A percentile compares a stretch with the other conserved stretches of the same genome.
phyloP scores from a whole-genome alignment of 164 flowering plant genomes.

The Vitis labrusca region DNA sequence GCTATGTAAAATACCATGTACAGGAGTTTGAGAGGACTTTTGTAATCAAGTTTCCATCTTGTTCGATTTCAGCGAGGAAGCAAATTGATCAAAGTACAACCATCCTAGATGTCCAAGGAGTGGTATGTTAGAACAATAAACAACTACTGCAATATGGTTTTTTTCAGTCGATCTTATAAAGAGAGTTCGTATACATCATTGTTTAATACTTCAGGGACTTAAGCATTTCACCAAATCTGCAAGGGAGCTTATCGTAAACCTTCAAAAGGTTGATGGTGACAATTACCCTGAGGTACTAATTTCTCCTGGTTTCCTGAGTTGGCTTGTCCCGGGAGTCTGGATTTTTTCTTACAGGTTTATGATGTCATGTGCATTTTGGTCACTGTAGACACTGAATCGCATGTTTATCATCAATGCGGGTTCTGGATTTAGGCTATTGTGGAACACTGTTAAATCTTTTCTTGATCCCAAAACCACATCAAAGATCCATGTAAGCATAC shows the following conservation, averaged over 20 bases:
- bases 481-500: slow-evolving; percentile 44
- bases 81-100: slow-evolving; percentile 62
- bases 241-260: slow-evolving; percentile 35
- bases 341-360: neutral
- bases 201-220: slow-evolving; percentile 33
- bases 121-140: slow-evolving; percentile 33
- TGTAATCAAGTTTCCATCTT: slow-evolving; percentile 46
- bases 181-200: neutral
- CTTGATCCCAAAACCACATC: slow-evolving; percentile 55
- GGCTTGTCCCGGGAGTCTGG: neutral
- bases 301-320: neutral
- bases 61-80: slow-evolving; percentile 53
- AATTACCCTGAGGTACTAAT: slow-evolving; percentile 43
- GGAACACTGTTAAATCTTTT: slow-evolving; percentile 57
- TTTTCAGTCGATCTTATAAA: neutral
- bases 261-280: slow-evolving; percentile 56
- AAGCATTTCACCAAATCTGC: slow-evolving; percentile 48
- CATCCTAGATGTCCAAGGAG: slow-evolving; percentile 60
- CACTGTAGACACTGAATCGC: slow-evolving; percentile 42
- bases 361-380: neutral
- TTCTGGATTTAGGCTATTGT: slow-evolving; percentile 57
- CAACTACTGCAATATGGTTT: neutral
- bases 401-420: slow-evolving; percentile 70
- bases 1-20: slow-evolving; percentile 54
- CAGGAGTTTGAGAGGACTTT: slow-evolving; percentile 58